A percentile compares a stretch with the other conserved stretches of the same genome.
Evolutionary conservation across 2,329 filamentous ascomycete species (phyloP).

Genomic region (Penicillium frequentans): DNA sequence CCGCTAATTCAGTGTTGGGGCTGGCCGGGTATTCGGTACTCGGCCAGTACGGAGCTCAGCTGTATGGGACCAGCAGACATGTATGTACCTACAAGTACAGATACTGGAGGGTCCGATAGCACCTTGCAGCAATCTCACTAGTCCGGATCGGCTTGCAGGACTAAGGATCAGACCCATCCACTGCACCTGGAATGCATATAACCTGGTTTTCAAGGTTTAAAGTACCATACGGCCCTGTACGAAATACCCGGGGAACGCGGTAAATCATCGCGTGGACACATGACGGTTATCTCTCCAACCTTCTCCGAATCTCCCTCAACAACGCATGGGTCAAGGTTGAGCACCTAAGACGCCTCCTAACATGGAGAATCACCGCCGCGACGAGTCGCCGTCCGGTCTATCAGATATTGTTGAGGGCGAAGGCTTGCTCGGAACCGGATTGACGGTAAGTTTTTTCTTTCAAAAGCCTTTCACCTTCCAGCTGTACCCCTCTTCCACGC

Average conservation of each 20-base stretch:
- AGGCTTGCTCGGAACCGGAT: slow-evolving; percentile 48
- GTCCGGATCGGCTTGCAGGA: neutral
- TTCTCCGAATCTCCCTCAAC: slow-evolving; percentile 15
- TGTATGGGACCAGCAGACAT: neutral
- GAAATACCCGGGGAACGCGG: slow-evolving; percentile 27
- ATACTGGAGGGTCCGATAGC: neutral
- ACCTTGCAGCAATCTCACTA: slow-evolving; percentile 14
- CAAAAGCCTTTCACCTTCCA: neutral
- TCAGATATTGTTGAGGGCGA: slow-evolving; percentile 45
- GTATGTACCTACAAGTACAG: neutral
- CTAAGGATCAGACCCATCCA: slow-evolving; percentile 2
- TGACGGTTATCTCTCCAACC: slow-evolving; percentile 21
- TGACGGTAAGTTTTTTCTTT: slow-evolving; percentile 41
- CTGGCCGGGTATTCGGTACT: slow-evolving; percentile 10
- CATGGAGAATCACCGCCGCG: slow-evolving; percentile 48
- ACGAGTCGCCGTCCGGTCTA: slow-evolving; percentile 47
- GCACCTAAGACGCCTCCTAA: slow-evolving; percentile 19
- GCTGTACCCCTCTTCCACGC: slow-evolving; percentile 6
- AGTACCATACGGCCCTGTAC: slow-evolving; percentile 19
- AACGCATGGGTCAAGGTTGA: slow-evolving; percentile 31
- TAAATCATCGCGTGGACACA: slow-evolving; percentile 34
- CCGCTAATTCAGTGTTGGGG: neutral
- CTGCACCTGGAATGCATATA: neutral
- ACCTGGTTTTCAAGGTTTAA: slow-evolving; percentile 13
- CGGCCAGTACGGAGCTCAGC: slow-evolving; percentile 7